Percentiles rank a stretch among this genome's conserved stretches.
phyloP scores from a whole-genome alignment of 805 yeast genomes.

The Tetrapisispora pingtungensis region DNA sequence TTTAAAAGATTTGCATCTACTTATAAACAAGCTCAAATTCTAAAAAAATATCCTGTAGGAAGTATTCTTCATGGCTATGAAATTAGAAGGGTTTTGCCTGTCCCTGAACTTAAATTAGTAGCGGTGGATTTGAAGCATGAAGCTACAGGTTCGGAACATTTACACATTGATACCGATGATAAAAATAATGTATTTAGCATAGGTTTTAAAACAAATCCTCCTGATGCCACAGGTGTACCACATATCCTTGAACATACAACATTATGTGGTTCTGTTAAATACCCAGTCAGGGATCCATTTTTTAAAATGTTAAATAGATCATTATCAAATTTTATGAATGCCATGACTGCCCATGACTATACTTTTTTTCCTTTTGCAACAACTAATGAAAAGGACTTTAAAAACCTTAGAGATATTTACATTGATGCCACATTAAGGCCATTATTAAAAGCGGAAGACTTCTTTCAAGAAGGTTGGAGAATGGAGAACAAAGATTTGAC shows the following conservation, averaged over 20 bases:
- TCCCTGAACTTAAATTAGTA: slow-evolving; percentile 73
- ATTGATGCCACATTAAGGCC: slow-evolving; percentile 83
- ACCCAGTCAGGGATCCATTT: slow-evolving; percentile 94
- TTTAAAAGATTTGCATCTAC: slow-evolving; percentile 20
- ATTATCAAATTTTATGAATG: slow-evolving; percentile 94
- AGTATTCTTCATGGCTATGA: slow-evolving; percentile 54
- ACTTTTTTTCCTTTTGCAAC: slow-evolving; percentile 96
- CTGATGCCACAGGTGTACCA: slow-evolving; percentile 90
- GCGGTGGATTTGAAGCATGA: slow-evolving; percentile 67
- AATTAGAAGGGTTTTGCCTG: slow-evolving; percentile 50
- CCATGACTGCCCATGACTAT: slow-evolving; percentile 96
- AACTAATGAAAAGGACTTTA: slow-evolving; percentile 72
- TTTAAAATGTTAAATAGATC: slow-evolving; percentile 94
- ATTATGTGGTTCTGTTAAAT: slow-evolving; percentile 82
- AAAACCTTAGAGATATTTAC: slow-evolving; percentile 78
- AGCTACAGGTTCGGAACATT: slow-evolving; percentile 65
- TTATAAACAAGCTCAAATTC: slow-evolving; percentile 25
- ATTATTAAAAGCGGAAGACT: slow-evolving; percentile 64
- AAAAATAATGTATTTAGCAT: slow-evolving; percentile 86
- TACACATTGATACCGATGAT: slow-evolving; percentile 80
- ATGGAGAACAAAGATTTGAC: slow-evolving; percentile 58
- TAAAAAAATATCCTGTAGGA: slow-evolving; percentile 55
- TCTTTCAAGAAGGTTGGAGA: slow-evolving; percentile 96
- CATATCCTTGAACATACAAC: slow-evolving; percentile 96
- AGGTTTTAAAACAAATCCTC: slow-evolving; percentile 89